Conservation (phyloP, 140 eudicot genomes). For the Cichorium intybus region DNA sequence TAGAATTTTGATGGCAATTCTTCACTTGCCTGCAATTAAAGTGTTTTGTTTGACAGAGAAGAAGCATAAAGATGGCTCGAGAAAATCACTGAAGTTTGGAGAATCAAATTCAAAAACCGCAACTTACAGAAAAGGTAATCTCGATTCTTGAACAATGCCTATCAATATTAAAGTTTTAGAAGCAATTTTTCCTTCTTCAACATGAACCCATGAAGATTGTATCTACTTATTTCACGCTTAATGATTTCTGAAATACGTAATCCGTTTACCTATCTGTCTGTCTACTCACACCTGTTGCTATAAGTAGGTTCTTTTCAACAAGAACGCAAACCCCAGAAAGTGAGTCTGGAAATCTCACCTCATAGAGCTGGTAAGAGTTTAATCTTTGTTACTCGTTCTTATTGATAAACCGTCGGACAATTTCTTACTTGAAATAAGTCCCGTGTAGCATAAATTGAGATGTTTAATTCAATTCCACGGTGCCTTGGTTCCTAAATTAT, state of each 20-base stretch:
- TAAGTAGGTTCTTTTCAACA: slow-evolving; percentile 37
- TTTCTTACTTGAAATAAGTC: not conserved
- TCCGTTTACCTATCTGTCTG: not conserved
- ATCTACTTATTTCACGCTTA: not conserved
- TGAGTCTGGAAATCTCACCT: slow-evolving; percentile 80
- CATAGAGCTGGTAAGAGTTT: slow-evolving; percentile 82
- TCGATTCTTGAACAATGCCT: not conserved
- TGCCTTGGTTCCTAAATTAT: slow-evolving; percentile 10
- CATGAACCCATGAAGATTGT: slow-evolving; percentile 10
- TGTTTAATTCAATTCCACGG: slow-evolving; percentile 1
- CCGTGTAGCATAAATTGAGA: not conserved
- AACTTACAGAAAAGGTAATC: slow-evolving; percentile 29
- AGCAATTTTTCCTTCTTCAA: not conserved
- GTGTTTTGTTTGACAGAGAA: slow-evolving; percentile 20
- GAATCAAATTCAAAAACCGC: slow-evolving; percentile 29
- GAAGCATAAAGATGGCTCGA: slow-evolving; percentile 25
- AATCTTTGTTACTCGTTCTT: not conserved
- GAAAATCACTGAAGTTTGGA: slow-evolving; percentile 18
- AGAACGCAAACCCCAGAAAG: slow-evolving; percentile 48
- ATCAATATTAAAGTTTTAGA: not conserved
- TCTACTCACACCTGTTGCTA: slow-evolving; percentile 4
- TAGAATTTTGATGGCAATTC: slow-evolving; percentile 19
- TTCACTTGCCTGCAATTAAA: slow-evolving; percentile 30
- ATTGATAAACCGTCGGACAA: not conserved
- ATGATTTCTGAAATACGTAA: not conserved